A percentile compares a stretch with the other conserved stretches of the same genome.
Conservation (phyloP, 495 filamentous ascomycete species). For the Sordaria brevicollis region DNA sequence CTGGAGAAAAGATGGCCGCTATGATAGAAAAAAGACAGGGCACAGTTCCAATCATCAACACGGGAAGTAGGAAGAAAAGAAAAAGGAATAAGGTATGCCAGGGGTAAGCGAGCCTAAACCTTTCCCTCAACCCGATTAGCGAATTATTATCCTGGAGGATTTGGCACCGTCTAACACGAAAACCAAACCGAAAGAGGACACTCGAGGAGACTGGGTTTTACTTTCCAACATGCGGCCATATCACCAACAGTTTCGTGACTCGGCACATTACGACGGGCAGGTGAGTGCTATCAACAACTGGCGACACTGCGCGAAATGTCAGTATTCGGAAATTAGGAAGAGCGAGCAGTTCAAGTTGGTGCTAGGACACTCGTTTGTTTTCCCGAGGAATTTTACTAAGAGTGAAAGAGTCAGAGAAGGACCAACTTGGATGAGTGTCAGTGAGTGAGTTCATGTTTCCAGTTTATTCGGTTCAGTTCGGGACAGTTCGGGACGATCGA, state of each 20-base stretch:
- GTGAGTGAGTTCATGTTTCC: no score
- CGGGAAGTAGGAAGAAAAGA: not conserved
- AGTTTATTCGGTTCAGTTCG: no score
- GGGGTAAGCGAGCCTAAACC: not conserved
- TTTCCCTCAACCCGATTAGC: not conserved
- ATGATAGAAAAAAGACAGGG: not conserved
- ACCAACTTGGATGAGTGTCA: no score
- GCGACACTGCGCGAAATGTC: not conserved
- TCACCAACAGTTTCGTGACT: not conserved
- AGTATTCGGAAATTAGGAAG: not conserved
- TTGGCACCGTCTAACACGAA: not conserved
- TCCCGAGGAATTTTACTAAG: no score
- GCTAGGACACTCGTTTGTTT: no score
- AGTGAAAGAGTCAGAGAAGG: no score
- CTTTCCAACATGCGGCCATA: no score
- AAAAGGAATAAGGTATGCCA: not conserved
- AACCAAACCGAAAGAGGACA: not conserved
- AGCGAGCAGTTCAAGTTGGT: not conserved
- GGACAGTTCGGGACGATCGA: no score
- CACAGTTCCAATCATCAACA: not conserved
- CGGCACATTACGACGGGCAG: not conserved
- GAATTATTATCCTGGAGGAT: not conserved
- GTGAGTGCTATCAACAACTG: not conserved
- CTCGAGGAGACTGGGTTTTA: not conserved
- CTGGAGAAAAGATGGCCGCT: not conserved